Conservation (phyloP, 208 protist genomes). For the Herpetomonas tarakana region DNA sequence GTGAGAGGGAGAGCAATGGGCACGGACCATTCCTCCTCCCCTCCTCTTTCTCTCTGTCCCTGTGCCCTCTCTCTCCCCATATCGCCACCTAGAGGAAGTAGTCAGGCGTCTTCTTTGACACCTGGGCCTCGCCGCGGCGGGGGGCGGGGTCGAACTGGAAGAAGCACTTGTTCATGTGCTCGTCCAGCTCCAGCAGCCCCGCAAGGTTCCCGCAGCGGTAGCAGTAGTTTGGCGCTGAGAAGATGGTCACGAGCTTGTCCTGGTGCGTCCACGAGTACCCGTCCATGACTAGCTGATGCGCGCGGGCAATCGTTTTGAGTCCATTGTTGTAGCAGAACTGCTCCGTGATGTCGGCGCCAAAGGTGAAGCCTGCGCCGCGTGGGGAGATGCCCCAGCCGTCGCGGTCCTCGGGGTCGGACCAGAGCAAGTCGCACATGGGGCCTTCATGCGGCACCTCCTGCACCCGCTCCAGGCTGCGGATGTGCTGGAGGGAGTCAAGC, state of each 20-base stretch:
- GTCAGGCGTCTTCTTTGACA: conserved; percentile 98
- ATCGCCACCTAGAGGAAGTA: conserved; percentile 95
- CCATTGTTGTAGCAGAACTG: conserved; percentile 99
- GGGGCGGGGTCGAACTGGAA: conserved; percentile 99
- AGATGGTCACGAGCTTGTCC: conserved; percentile 98
- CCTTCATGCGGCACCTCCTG: conserved; percentile 99
- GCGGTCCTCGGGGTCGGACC: conserved; percentile 97
- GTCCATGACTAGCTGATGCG: conserved; percentile 98
- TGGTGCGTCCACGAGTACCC: conserved; percentile 99
- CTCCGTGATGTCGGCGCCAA: conserved; percentile 97
- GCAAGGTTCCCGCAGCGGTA: conserved; percentile 98
- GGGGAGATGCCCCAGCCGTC: conserved; percentile 97
- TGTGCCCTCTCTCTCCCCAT: not conserved
- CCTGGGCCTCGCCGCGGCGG: conserved; percentile 95
- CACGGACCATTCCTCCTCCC: not conserved
- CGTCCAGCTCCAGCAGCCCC: conserved; percentile 98
- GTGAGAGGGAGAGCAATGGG: not conserved
- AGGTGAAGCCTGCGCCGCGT: conserved; percentile 98
- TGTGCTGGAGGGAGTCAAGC: conserved; percentile 93
- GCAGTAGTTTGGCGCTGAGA: conserved; percentile 99
- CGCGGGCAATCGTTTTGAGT: conserved; percentile 94
- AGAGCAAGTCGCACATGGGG: conserved; percentile 99
- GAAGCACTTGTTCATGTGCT: conserved; percentile 98
- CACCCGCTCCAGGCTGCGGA: conserved; percentile 94
- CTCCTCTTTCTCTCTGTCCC: conserved; percentile 4